These are phyloP conservation scores for Neurospora cerealis DNA, from an alignment of 495 filamentous ascomycete species.

Conservation along the genomic window DNA sequence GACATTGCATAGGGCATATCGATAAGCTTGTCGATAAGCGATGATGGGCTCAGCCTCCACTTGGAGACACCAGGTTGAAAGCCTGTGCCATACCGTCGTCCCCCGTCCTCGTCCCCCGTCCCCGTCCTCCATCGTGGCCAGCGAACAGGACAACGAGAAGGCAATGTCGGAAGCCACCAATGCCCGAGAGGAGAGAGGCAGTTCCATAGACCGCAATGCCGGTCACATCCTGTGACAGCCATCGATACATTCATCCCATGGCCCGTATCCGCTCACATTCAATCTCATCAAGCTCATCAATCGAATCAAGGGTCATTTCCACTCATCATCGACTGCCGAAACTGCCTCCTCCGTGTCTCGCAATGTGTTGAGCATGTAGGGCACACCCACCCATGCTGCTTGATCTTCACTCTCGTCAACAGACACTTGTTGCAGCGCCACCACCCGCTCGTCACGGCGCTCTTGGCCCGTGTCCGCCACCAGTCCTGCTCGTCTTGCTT, in stretches of 20 bases:
- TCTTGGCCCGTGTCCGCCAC: conserved; percentile 8
- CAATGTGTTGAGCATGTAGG: conserved; percentile 29
- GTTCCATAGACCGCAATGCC: not conserved
- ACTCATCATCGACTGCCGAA: not conserved
- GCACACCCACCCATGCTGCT: conserved; percentile 29
- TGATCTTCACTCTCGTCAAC: conserved; percentile 20
- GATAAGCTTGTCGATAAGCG: not conserved
- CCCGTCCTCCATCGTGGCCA: not conserved
- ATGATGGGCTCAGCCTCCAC: not conserved
- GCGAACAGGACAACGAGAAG: not conserved
- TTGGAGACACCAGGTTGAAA: not conserved
- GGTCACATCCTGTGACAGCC: not conserved
- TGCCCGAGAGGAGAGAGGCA: not conserved
- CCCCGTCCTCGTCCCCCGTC: not conserved
- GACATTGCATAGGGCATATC: not conserved
- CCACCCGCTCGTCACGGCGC: conserved; percentile 25
- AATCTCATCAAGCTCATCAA: not conserved
- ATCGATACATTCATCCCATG: not conserved
- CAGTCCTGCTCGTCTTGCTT: conserved; percentile 9
- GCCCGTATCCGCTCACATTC: not conserved
- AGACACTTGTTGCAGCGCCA: conserved; percentile 41
- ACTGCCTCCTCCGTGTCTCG: conserved; percentile 19
- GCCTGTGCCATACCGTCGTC: not conserved
- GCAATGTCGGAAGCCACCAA: not conserved
- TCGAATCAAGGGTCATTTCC: not conserved